These are phyloP conservation scores for Cerioporus squamosus DNA, from an alignment of 1,284 basidiomycete genomes.

Conservation along the genomic window DNA sequence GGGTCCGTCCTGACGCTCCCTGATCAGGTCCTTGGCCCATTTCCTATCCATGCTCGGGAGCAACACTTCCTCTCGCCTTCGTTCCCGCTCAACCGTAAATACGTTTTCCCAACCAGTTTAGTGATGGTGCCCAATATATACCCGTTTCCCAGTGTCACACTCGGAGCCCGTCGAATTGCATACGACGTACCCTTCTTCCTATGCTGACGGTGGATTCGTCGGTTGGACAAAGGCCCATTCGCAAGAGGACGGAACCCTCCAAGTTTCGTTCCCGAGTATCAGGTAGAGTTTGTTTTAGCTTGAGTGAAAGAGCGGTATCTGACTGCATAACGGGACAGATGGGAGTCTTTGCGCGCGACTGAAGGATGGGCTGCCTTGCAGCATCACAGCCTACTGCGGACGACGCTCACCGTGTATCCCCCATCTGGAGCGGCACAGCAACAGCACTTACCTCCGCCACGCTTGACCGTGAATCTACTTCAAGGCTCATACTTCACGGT, in stretches of 20 bases:
- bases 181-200: slow-evolving; percentile 63
- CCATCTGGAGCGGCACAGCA: slow-evolving; percentile 30
- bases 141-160: slow-evolving; percentile 39
- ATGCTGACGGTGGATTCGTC: slow-evolving; percentile 63
- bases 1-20: not conserved
- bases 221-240: slow-evolving; percentile 54
- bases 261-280: slow-evolving; percentile 64
- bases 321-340: slow-evolving; percentile 43
- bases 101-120: not conserved
- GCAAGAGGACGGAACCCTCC: slow-evolving; percentile 48
- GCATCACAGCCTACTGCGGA: slow-evolving; percentile 69
- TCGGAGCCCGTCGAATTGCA: slow-evolving; percentile 46
- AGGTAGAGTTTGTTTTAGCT: slow-evolving; percentile 41
- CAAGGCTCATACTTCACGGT: slow-evolving; percentile 75
- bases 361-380: slow-evolving; percentile 87
- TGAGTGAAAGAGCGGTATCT: no score
- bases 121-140: not conserved
- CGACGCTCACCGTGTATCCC: slow-evolving; percentile 60
- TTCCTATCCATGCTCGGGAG: slow-evolving; percentile 81
- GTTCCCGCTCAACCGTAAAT: slow-evolving; percentile 68
- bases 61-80: slow-evolving; percentile 78
- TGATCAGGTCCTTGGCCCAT: slow-evolving; percentile 72
- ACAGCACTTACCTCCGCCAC: slow-evolving; percentile 28
- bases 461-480: slow-evolving; percentile 48
- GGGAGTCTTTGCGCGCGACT: slow-evolving; percentile 65